Base-by-base conservation (phyloP, 441 rosid genomes). In the Oxalis stricta region DNA sequence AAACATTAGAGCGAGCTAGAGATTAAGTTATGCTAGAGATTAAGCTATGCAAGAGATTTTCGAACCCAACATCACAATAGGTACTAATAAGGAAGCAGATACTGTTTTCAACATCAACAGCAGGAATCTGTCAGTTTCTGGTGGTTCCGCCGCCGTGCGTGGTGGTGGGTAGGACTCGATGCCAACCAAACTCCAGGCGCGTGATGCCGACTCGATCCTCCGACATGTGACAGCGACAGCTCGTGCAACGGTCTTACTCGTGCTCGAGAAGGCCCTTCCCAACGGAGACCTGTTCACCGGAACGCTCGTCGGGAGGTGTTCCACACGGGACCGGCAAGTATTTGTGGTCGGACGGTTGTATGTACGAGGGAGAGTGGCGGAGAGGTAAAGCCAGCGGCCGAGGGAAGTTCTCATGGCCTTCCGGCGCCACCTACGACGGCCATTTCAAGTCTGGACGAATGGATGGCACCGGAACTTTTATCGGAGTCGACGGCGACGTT, bases 281-380 rank as follows among this genome's bases (percentile, higher is more conserved):
- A 68, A 68, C 63, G 77, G 77, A 7, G 77, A 71, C 59, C 60
- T 71, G 22, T 71, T 67, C 58, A 54, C 59, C 2, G 77, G 77
- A 3, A 53, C 43, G 36, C n/a, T 69, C 68, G 61, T 43, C 62
- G 39, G 75, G 66, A 3, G 61, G 65, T 22, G 60, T 73, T 7
- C 75, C 79, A 0, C 66, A 73, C 18, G 79, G 79, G 42, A 59
- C 58, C 39, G 79, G 79, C 0, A 66, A 73, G 66, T 73, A 73
- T 35, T 46, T 73, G 0, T 73, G 79, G 79, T 64, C 59, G 7
- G 79, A 73, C 20, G 79, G 79, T 10, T 73, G 76, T 56, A 61
- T 66, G 68, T 73, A 69, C 28, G 73, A 66, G 41, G 79, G 79
- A 2, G 73, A 66, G 11, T 73, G 79, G 79, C 56, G 59, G 28